A percentile compares a stretch with the other conserved stretches of the same genome.
These are phyloP conservation scores for Sporothrix protearum DNA, from an alignment of 2,329 filamentous ascomycete genomes.

Conservation along the genomic window DNA sequence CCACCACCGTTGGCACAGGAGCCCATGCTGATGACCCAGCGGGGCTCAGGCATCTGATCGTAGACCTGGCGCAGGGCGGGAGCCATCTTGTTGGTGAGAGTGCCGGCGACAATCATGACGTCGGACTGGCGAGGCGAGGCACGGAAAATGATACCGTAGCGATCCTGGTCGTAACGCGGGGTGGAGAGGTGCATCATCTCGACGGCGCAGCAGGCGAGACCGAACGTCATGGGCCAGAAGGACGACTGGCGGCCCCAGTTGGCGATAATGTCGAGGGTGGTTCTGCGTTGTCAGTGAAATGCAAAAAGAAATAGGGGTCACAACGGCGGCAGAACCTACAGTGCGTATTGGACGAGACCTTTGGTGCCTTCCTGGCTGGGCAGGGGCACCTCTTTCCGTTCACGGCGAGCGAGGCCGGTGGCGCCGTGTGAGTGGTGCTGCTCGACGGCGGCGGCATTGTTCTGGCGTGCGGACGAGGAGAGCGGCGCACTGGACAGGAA, in stretches of 20 bases:
- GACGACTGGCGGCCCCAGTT: constrained; percentile 85
- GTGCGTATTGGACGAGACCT: constrained; percentile 76
- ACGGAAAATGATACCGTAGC: constrained; percentile 85
- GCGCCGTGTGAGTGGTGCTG: constrained; percentile 42
- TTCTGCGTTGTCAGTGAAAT: constrained; percentile 45
- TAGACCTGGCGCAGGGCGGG: constrained; percentile 86
- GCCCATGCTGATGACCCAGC: constrained; percentile 74
- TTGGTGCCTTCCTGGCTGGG: constrained; percentile 76
- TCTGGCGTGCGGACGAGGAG: constrained; percentile 61
- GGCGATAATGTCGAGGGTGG: constrained; percentile 71
- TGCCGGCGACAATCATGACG: constrained; percentile 91
- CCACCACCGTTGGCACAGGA: constrained; percentile 69
- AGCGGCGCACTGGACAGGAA: constrained; percentile 58
- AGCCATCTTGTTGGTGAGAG: constrained; percentile 94
- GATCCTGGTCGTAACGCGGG: constrained; percentile 84
- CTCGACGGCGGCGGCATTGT: constrained; percentile 53
- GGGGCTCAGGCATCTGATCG: constrained; percentile 90
- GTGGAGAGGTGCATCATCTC: constrained; percentile 93
- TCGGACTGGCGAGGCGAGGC: constrained; percentile 84
- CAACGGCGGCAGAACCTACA: constrained; percentile 55
- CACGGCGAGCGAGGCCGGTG: constrained; percentile 49
- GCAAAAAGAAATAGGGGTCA: neutral
- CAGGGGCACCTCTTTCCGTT: constrained; percentile 69
- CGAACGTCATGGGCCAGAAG: constrained; percentile 86
- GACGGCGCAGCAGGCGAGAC: constrained; percentile 81